Conservation (phyloP, 108 stramenopile species). For the Skeletonema menzelii region DNA sequence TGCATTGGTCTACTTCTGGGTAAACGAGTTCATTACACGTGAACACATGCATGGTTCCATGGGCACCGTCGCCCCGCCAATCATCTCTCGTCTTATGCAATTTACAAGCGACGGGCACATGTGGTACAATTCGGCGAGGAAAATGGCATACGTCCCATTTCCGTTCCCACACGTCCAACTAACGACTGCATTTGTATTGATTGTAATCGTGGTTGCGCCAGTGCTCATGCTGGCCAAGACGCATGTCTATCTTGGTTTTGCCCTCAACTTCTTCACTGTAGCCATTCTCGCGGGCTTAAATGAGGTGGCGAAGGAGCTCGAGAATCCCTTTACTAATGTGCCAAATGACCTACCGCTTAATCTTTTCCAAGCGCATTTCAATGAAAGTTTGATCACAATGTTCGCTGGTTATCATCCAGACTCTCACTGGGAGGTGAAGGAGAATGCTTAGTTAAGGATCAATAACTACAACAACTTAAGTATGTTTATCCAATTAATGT, state of each 20-base stretch:
- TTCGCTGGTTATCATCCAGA: conserved; percentile 80
- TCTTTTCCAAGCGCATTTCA: conserved; percentile 80
- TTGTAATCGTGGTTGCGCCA: conserved; percentile 53
- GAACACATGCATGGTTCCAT: conserved; percentile 66
- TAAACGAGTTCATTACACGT: conserved; percentile 72
- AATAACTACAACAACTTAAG: not conserved
- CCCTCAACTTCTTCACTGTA: conserved; percentile 64
- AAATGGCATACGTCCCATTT: conserved; percentile 79
- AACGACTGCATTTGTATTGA: conserved; percentile 48
- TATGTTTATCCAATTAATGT: not conserved
- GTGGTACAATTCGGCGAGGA: conserved; percentile 79
- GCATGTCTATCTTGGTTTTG: conserved; percentile 32
- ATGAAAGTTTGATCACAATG: conserved; percentile 71
- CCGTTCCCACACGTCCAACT: conserved; percentile 80
- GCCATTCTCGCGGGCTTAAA: conserved; percentile 63
- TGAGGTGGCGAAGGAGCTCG: conserved; percentile 66
- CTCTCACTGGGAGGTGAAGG: conserved; percentile 55
- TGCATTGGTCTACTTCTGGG: conserved; percentile 62
- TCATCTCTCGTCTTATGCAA: conserved; percentile 65
- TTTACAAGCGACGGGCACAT: conserved; percentile 58
- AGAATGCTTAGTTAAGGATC: too few relatives aligned
- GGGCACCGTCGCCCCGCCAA: conserved; percentile 61
- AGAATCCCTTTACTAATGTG: conserved; percentile 75
- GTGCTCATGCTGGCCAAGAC: conserved; percentile 63
- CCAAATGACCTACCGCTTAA: conserved; percentile 86